Percentiles rank a stretch among this genome's conserved stretches.
These are phyloP conservation scores for Protoeuglena noctilucae DNA, from an alignment of 139 green algal species.

Conservation along the genomic window DNA sequence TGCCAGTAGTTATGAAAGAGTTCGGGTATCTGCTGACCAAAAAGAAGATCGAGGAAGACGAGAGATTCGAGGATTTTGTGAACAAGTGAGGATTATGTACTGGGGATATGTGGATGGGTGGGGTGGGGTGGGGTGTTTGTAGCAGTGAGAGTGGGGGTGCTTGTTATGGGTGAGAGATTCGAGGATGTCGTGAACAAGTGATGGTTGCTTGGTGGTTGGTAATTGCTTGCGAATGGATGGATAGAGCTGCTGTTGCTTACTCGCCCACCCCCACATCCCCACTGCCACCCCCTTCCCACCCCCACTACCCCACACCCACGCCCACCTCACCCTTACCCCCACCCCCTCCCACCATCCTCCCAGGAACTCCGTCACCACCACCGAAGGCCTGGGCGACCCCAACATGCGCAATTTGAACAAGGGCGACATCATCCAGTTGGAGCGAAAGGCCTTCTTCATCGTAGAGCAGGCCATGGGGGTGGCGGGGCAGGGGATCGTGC, in stretches of 20 bases:
- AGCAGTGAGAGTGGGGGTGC: no score
- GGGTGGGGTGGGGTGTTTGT: no score
- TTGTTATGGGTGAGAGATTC: no score
- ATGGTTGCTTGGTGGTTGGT: no score
- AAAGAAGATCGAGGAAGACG: slow-evolving; percentile 83
- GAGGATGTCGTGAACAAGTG: not conserved
- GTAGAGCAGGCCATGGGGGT: slow-evolving; percentile 54
- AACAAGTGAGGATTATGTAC: no score
- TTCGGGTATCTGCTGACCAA: slow-evolving; percentile 79
- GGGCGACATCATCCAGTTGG: slow-evolving; percentile 88
- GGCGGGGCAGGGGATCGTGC: slow-evolving; percentile 44
- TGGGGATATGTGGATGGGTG: no score
- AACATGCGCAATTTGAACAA: slow-evolving; percentile 86
- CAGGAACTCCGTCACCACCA: slow-evolving; percentile 15
- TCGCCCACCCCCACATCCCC: no score
- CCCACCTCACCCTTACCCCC: no score
- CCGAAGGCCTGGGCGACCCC: slow-evolving; percentile 58
- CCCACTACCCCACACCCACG: no score
- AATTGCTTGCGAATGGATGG: no score
- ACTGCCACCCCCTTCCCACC: no score
- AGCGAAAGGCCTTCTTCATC: slow-evolving; percentile 95
- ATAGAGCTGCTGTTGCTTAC: no score
- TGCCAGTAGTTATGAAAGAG: slow-evolving; percentile 24
- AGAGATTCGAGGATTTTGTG: slow-evolving; percentile 61
- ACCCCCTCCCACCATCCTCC: slow-evolving; percentile 23